A percentile compares a stretch with the other conserved stretches of the same genome.
phyloP scores from a whole-genome alignment of 1,139 yeast species.

The Pichia sp. region DNA sequence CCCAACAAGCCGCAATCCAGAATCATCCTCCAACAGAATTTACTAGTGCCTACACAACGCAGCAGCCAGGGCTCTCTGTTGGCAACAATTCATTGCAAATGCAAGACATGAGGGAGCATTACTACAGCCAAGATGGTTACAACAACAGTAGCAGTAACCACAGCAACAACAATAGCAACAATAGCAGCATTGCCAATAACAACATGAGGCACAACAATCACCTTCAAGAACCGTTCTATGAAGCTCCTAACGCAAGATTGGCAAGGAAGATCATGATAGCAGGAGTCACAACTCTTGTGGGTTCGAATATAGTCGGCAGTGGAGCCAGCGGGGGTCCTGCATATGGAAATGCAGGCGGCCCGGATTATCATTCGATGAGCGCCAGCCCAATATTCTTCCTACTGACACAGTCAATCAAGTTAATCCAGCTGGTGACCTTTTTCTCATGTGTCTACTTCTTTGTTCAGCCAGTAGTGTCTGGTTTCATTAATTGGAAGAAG shows the following conservation, averaged over 20 bases:
- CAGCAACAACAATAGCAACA: too few species aligned
- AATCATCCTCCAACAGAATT: background rate
- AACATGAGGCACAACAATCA: background rate
- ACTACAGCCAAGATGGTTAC: background rate
- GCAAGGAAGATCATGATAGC: constrained; percentile 29
- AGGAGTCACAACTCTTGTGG: constrained; percentile 32
- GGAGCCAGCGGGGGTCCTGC: background rate
- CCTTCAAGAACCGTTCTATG: constrained; percentile 2
- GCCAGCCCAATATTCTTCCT: constrained; percentile 8
- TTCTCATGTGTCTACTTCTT: constrained; percentile 14
- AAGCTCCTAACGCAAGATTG: constrained; percentile 12
- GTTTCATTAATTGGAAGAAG: constrained; percentile 3
- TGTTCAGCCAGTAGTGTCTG: constrained; percentile 7
- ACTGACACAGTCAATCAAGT: constrained; percentile 4
- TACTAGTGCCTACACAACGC: background rate
- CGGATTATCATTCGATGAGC: constrained; percentile 6
- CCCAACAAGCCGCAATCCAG: background rate
- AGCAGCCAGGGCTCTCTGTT: background rate
- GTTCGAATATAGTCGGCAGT: constrained; percentile 23
- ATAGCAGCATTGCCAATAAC: too few species aligned
- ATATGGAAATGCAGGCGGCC: constrained; percentile 17
- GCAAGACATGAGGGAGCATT: background rate
- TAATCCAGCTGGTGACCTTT: constrained; percentile 10
- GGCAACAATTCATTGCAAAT: too few species aligned
- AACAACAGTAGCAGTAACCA: background rate